phyloP scores from a whole-genome alignment of 768 basidiomycete genomes.

The Suillus weaverae region DNA sequence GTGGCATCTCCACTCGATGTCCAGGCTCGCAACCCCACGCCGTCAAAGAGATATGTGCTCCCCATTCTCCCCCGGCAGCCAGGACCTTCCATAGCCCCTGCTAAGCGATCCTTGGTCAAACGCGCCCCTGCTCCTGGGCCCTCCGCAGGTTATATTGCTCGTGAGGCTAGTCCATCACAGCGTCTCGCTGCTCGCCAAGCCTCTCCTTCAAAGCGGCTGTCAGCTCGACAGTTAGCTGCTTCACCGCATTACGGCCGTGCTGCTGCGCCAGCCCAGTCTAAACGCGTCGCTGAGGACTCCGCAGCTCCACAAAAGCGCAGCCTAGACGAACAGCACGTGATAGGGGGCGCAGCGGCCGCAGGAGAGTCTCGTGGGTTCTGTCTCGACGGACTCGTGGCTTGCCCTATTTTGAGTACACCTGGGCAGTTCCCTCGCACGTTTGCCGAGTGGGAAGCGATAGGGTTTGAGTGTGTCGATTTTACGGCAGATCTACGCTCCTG shows the following conservation, averaged over 20 bases:
- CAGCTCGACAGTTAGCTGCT: neutral
- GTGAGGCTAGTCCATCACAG: neutral
- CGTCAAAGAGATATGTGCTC: slow-evolving; percentile 8
- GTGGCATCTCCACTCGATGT: neutral
- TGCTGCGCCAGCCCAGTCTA: slow-evolving; percentile 1
- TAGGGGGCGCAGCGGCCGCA: slow-evolving; percentile 14
- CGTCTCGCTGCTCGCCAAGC: slow-evolving; percentile 3
- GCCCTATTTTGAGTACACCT: slow-evolving; percentile 18
- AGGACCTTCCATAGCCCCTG: neutral
- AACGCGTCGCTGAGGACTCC: neutral
- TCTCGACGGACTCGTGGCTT: slow-evolving; percentile 19
- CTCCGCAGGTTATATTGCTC: neutral
- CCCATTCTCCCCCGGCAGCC: slow-evolving; percentile 3
- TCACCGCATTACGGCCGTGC: slow-evolving; percentile 4
- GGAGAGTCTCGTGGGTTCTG: slow-evolving; percentile 20
- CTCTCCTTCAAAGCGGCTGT: slow-evolving; percentile 1
- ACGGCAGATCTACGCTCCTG: slow-evolving; percentile 28
- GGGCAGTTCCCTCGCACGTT: slow-evolving; percentile 13
- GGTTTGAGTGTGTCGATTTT: slow-evolving; percentile 32
- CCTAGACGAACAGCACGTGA: slow-evolving; percentile 15
- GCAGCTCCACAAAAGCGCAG: slow-evolving; percentile 8
- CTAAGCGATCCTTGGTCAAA: neutral
- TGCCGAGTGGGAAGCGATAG: slow-evolving; percentile 15
- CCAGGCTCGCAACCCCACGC: slow-evolving; percentile 5
- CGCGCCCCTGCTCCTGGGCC: neutral